Base-by-base conservation (phyloP, 148 eudicot genomes). In the Talinum fruticosum region DNA sequence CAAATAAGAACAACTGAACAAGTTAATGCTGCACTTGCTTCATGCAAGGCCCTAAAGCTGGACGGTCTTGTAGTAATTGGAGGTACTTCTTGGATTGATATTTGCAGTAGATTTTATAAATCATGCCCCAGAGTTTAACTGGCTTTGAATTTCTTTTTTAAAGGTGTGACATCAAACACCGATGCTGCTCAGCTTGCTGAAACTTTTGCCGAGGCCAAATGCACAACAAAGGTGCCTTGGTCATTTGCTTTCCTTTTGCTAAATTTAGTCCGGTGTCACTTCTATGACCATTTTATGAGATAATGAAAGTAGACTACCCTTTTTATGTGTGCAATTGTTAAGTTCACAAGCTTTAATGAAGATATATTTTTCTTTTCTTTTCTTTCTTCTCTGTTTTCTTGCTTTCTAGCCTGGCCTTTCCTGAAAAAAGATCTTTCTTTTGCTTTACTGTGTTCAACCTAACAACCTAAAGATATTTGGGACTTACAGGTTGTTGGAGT, bases 111-210 rank as follows among this genome's bases (percentile, higher is more conserved):
- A n/a, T n/a, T n/a, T n/a, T n/a, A n/a, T 33, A 54, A 37, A 37
- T 36, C 10, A 21, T 30, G 10, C 1, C 34, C 41, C 24, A 35
- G 67, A 6, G 72, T 37, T 30, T 57, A 75, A 65, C 57, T 15
- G 36, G 2, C 21, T 62, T 19, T 79, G 24, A 15, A 29, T 30
- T 75, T 34, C 71, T 64, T 77, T 66, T 84, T 67, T 82, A 72
- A 83, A 96, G 98, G 99, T 82, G 97, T 96, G 62, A 96, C 97
- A 80, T 96, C 99, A 76, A 96, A 96, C 84, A 96, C 97, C 2
- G 99, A 96, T 87, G 99, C 99, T 79, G 99, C 99, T 77, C 97
- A 91, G 76, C 97, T 96, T 73, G 97, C 99, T 29, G 97, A 96
- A 82, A 88, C 90, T 69, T 96, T 96, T 87, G 93, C 98, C n/a